Percentiles rank a stretch among this genome's conserved stretches.
Conservation (phyloP, 2,329 filamentous ascomycete species). For the Ceratocystis diversiconidia region DNA sequence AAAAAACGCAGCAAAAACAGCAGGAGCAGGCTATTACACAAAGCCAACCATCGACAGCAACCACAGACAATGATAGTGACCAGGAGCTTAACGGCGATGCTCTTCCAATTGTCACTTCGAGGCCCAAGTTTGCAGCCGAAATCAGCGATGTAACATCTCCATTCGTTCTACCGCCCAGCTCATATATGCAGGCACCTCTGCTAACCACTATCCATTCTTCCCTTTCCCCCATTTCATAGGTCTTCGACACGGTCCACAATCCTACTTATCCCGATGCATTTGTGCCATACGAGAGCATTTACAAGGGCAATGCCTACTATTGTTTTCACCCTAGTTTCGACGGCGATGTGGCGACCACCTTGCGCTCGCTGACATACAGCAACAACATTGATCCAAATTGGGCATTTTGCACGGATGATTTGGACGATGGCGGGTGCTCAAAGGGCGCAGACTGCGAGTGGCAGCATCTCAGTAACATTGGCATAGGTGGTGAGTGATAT, state of each 20-base stretch:
- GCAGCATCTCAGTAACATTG: conserved; percentile 67
- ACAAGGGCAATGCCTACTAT: conserved; percentile 72
- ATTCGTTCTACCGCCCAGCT: neutral
- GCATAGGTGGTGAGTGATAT: conserved; percentile 55
- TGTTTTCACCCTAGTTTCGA: conserved; percentile 74
- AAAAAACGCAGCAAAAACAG: conserved; percentile 4
- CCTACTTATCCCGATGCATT: conserved; percentile 21
- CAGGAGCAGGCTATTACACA: neutral
- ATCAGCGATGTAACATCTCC: conserved; percentile 13
- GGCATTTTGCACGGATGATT: conserved; percentile 63
- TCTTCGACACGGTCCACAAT: conserved; percentile 11
- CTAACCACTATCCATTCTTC: neutral
- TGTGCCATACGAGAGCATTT: conserved; percentile 64
- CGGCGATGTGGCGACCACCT: conserved; percentile 56
- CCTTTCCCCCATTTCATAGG: neutral
- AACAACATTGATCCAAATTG: conserved; percentile 68
- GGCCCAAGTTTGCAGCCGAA: conserved; percentile 3
- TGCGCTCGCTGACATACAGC: conserved; percentile 85
- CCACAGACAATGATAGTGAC: neutral
- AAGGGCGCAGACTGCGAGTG: conserved; percentile 52
- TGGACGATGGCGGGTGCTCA: conserved; percentile 55
- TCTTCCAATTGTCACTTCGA: neutral
- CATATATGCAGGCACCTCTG: neutral
- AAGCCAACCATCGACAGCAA: neutral
- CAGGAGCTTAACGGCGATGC: neutral